Evolutionary conservation across 495 filamentous ascomycete species (phyloP), one percentile per base, ranked within the genome.

Genomic region (Bombardia bombarda): DNA sequence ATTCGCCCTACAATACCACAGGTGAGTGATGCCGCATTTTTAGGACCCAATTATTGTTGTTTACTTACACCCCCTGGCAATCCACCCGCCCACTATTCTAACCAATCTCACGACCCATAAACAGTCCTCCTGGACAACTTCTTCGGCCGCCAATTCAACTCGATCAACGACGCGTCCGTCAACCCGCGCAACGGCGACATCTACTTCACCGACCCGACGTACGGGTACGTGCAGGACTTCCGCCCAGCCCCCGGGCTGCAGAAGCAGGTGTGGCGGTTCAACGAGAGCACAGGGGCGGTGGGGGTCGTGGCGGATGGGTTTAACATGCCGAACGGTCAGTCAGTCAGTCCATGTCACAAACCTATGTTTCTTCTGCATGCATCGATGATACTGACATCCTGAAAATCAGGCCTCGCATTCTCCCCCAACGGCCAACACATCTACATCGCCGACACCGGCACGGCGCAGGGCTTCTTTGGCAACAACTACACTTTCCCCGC

Each of bases 161-260:
- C 72, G 6, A 58, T 78, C 18, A 80, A 79, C 41, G 77, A 82
- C 51, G 68, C 72, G 1, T 63, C 69, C 2, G 63, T 80, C 36
- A 58, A 69, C 41, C 63, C 63, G 0, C 51, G 45, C 7, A 77
- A 74, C 46, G 71, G 71, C 4, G 65, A 70, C 10, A 58, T 82
- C 19, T 82, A 78, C 63, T 80, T 81, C 45, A 82, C 77, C 1
- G 77, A 82, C 50, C 74, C 76, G 2, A 65, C 63, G 8, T 82
- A 81, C 43, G 77, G 77, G 4, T 66, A 63, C 39, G 63, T 75
- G 14, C 74, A 80, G 41, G 69, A 74, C 2, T 79, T 75, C 55
- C 63, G 77, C 7, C 73, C 68, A 1, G 32, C 40, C 0, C 77
- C 75, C 0, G 60, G 61, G 0, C 48, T 82, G 2, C 76, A 68